These are phyloP conservation scores for Aspergillus neotritici DNA, from an alignment of 2,329 filamentous ascomycete genomes.

Conservation along the genomic window DNA sequence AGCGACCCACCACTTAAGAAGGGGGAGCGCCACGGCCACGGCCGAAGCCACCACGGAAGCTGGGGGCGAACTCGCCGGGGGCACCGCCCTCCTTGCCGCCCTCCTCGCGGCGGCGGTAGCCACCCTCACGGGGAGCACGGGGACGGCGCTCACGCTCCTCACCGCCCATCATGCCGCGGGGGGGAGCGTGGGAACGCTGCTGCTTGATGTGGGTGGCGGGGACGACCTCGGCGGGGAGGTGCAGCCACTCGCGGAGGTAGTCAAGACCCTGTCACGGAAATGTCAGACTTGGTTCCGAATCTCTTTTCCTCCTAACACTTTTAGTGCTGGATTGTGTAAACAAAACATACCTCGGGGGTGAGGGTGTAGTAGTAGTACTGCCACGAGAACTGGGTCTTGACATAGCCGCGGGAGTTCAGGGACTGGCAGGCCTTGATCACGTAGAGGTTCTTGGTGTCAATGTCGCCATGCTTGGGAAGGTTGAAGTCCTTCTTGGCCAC, in stretches of 20 bases:
- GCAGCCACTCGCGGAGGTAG: slow-evolving; percentile 99
- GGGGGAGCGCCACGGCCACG: slow-evolving; percentile 78
- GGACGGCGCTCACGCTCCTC: slow-evolving; percentile 78
- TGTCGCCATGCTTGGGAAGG: slow-evolving; percentile 93
- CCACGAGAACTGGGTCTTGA: slow-evolving; percentile 99
- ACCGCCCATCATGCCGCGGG: slow-evolving; percentile 93
- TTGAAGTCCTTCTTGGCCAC: slow-evolving; percentile 99
- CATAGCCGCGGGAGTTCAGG: slow-evolving; percentile 92
- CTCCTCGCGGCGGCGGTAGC: slow-evolving; percentile 86
- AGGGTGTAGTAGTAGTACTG: slow-evolving; percentile 99
- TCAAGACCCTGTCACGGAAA: slow-evolving; percentile 70
- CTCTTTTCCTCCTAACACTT: no score
- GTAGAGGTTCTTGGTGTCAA: slow-evolving; percentile 99
- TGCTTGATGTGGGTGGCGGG: slow-evolving; percentile 99
- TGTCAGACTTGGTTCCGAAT: slow-evolving; percentile 1
- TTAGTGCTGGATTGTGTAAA: no score
- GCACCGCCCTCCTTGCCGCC: slow-evolving; percentile 87
- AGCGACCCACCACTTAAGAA: slow-evolving; percentile 32
- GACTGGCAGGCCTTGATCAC: slow-evolving; percentile 99
- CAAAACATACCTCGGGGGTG: slow-evolving; percentile 66
- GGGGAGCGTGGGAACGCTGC: slow-evolving; percentile 96
- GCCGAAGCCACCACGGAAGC: slow-evolving; percentile 87
- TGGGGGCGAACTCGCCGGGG: slow-evolving; percentile 84
- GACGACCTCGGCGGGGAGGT: slow-evolving; percentile 98
- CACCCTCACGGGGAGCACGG: slow-evolving; percentile 74